A percentile compares a stretch with the other conserved stretches of the same genome.
phyloP scores from a whole-genome alignment of 2,329 filamentous ascomycete genomes.

The Orbilia brochopaga region DNA sequence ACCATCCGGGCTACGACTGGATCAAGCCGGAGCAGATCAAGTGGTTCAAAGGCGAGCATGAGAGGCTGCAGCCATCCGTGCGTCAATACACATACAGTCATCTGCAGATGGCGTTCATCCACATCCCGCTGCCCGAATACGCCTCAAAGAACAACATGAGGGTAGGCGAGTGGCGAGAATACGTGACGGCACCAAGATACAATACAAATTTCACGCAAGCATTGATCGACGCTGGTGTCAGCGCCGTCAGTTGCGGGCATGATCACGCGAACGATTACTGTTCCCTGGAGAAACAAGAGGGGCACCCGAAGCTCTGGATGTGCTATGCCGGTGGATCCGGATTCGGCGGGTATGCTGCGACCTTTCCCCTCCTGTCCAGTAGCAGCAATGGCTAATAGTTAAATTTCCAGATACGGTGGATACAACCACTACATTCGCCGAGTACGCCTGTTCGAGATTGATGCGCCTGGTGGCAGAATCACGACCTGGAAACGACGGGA shows the following conservation, averaged over 20 bases:
- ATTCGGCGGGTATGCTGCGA: slow-evolving; percentile 77
- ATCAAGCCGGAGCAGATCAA: slow-evolving; percentile 90
- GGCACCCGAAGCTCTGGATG: slow-evolving; percentile 79
- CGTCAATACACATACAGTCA: slow-evolving; percentile 87
- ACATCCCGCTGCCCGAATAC: slow-evolving; percentile 95
- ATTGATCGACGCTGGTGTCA: slow-evolving; percentile 79
- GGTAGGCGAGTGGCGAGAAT: slow-evolving; percentile 78
- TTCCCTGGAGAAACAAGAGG: slow-evolving; percentile 68
- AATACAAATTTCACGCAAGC: slow-evolving; percentile 94
- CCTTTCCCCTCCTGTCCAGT: not conserved
- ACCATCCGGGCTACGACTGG: slow-evolving; percentile 96
- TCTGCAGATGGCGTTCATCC: slow-evolving; percentile 95
- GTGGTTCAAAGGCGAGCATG: slow-evolving; percentile 85
- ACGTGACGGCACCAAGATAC: slow-evolving; percentile 82
- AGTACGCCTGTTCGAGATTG: slow-evolving; percentile 87
- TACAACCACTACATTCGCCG: slow-evolving; percentile 85
- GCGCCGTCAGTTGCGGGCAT: slow-evolving; percentile 70
- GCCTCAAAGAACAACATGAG: slow-evolving; percentile 64
- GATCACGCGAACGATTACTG: slow-evolving; percentile 99
- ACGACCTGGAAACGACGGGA: slow-evolving; percentile 92
- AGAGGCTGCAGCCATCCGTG: slow-evolving; percentile 76
- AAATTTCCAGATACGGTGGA: slow-evolving; percentile 67
- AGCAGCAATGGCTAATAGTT: slow-evolving; percentile 16
- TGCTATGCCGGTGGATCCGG: slow-evolving; percentile 92
- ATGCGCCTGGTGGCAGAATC: slow-evolving; percentile 87